Conservation (phyloP, 2,329 filamentous ascomycete species). For the Ceratocystis albifundus region DNA sequence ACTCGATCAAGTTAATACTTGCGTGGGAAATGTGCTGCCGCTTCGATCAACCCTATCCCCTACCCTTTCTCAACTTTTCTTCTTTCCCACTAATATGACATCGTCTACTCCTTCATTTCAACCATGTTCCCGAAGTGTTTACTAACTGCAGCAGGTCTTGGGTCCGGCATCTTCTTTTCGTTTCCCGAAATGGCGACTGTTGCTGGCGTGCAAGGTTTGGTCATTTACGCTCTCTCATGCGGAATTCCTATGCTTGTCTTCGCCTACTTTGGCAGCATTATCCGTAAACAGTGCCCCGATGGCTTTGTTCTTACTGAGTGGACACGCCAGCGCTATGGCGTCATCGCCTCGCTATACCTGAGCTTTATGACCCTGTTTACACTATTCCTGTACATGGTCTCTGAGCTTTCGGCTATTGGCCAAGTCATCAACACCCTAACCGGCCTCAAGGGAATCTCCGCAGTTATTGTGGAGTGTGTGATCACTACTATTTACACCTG, state of each 20-base stretch:
- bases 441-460: conserved; percentile 60
- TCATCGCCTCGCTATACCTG: conserved; percentile 57
- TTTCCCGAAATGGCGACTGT: conserved; percentile 74
- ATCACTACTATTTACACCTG: conserved; percentile 78
- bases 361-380: conserved; percentile 69
- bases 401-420: conserved; percentile 68
- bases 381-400: conserved; percentile 77
- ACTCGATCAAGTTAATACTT: conserved; percentile 99
- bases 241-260: conserved; percentile 64
- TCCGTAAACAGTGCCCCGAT: conserved; percentile 67
- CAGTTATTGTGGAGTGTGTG: conserved; percentile 64
- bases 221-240: conserved; percentile 64
- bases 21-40: conserved; percentile 96
- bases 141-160: conserved; percentile 55
- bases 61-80: conserved; percentile 25
- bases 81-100: conserved; percentile 7
- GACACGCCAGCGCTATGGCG: conserved; percentile 67
- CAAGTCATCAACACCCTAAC: conserved; percentile 67
- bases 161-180: conserved; percentile 71
- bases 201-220: conserved; percentile 63
- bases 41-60: conserved; percentile 42
- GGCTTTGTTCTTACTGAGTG: conserved; percentile 79
- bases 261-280: conserved; percentile 61
- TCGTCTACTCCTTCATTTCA: conserved; percentile 17
- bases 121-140: conserved; percentile 21